Percentiles rank a stretch among this genome's conserved stretches.
Evolutionary conservation across 2,329 filamentous ascomycete genomes (phyloP).

Genomic region (Stenocarpella maydis): DNA sequence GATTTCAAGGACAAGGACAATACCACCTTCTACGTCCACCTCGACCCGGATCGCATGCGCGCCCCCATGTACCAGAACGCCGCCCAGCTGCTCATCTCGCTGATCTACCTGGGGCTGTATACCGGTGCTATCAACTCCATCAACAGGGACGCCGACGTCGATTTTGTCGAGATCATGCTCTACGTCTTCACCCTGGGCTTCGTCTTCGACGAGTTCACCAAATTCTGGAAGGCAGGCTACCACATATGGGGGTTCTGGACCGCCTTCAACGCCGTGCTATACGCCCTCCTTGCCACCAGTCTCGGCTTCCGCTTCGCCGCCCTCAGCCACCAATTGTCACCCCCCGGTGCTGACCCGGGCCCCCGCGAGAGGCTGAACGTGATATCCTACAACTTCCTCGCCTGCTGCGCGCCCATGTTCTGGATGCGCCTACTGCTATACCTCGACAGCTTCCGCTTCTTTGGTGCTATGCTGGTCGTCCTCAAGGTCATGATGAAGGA

Average conservation of each 20-base stretch:
- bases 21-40: conserved; percentile 78
- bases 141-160: conserved; percentile 83
- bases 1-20: conserved; percentile 86
- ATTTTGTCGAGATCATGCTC: conserved; percentile 81
- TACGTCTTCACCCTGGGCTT: conserved; percentile 94
- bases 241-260: conserved; percentile 98
- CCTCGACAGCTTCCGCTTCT: conserved; percentile 92
- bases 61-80: conserved; percentile 92
- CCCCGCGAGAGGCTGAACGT: conserved; percentile 73
- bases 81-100: conserved; percentile 83
- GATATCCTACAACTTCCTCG: conserved; percentile 92
- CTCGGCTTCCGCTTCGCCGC: conserved; percentile 83
- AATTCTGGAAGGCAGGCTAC: conserved; percentile 93
- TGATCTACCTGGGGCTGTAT: conserved; percentile 85
- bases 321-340: conserved; percentile 62
- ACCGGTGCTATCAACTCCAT: conserved; percentile 94
- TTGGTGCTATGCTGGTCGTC: conserved; percentile 97
- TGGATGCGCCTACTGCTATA: conserved; percentile 94
- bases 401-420: conserved; percentile 94
- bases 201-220: conserved; percentile 84
- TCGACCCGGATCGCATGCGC: conserved; percentile 94
- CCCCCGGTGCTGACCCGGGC: conserved; percentile 45
- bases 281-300: conserved; percentile 79
- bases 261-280: conserved; percentile 87
- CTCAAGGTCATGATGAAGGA: conserved; percentile 95